Evolutionary conservation across 2,329 filamentous ascomycete species (phyloP).

Genomic region (Penicillium sp.): DNA sequence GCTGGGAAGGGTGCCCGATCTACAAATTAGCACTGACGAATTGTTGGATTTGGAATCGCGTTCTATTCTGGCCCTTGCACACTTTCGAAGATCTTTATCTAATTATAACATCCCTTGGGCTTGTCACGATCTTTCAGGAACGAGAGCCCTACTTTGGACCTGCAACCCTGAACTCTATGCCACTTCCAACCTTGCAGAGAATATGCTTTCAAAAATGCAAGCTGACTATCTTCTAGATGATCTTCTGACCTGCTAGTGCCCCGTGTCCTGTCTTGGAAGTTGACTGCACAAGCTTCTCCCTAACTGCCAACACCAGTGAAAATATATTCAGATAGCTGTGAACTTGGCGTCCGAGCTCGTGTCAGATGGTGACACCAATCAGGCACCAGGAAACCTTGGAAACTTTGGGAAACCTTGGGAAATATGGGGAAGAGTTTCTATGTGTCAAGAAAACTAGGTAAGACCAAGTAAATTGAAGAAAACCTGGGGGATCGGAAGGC

Average conservation of each 20-base stretch:
- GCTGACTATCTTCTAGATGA: neutral
- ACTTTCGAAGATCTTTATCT: neutral
- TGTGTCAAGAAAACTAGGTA: neutral
- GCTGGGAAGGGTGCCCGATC: neutral
- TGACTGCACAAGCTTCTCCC: neutral
- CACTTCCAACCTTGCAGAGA: constrained; percentile 2
- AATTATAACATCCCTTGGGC: neutral
- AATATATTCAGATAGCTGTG: neutral
- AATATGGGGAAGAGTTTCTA: neutral
- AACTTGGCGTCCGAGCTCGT: neutral
- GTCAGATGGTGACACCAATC: neutral
- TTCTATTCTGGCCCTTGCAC: neutral
- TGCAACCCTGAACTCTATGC: neutral
- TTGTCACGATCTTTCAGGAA: neutral
- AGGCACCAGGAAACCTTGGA: neutral
- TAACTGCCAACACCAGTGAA: neutral
- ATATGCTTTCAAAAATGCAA: neutral
- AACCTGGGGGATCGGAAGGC: neutral
- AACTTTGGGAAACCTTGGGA: neutral
- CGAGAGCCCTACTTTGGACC: neutral
- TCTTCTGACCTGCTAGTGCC: constrained; percentile 1
- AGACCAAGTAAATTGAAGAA: neutral
- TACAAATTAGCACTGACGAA: neutral
- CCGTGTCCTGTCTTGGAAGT: neutral
- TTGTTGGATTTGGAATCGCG: neutral